Evolutionary conservation across 148 eudicot genomes (phyloP), one percentile per base, ranked within the genome.

Genomic region (Drosera capensis): DNA sequence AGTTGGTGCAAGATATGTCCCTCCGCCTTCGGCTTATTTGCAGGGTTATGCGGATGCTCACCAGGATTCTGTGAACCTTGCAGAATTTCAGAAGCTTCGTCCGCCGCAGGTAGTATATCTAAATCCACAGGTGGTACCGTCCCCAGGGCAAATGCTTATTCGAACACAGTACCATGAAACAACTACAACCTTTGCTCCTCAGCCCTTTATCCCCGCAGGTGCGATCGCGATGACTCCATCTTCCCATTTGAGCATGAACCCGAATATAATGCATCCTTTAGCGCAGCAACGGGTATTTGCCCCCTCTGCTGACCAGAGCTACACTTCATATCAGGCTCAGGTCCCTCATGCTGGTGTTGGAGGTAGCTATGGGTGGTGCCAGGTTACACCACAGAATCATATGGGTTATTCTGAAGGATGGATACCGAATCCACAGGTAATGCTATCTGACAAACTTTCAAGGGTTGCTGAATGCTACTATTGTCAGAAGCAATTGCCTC

Each of bases 401-500:
- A 62, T 59, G 25, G 43, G 73, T 47, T 47, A 59, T 16, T 59
- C 79, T 0, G 79, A 74, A 49, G 82, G 78, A 42, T 57, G 67
- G 67, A 46, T 65, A 54, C 60, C 77, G 48, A 69, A 65, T 49
- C 93, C 68, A 49, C 84, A 66, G 17, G 68, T 48, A 18, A 37
- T 54, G 6, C 20, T 52, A 40, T 59, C 67, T 18, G 77, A 71
- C 34, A 60, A 46, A 45, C 2, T 58, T 20, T 59, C 65, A 30
- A 64, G 52, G 39, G 51, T 57, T 11, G 64, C 53, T 17, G 84
- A 75, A 51, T 88, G 94, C 66, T 35, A 55, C 34, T 68, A 79
- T 92, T 88, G 92, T 67, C 86, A 83, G 54, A 88, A 80, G 65
- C 78, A 75, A 46, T 68, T 83, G 56, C 94, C 97, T 34, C 97